A percentile compares a stretch with the other conserved stretches of the same genome.
Conservation (phyloP, 1,139 yeast genomes). For the Zygoascus meyerae region DNA sequence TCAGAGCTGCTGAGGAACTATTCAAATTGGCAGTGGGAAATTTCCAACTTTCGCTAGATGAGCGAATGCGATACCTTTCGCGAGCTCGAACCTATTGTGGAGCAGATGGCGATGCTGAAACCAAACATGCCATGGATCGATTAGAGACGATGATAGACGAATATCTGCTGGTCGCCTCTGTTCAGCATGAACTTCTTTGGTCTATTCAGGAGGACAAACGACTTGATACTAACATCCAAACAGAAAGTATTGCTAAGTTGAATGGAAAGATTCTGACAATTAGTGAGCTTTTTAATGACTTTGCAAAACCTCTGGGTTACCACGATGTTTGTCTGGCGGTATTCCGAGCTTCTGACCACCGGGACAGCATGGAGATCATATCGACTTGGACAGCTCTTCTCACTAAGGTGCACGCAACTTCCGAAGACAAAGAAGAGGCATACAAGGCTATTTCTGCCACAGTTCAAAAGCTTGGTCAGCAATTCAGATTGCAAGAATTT, state of each 20-base stretch:
- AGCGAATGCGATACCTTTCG: constrained; percentile 81
- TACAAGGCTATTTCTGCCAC: constrained; percentile 36
- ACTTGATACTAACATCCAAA: constrained; percentile 40
- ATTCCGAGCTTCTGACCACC: constrained; percentile 69
- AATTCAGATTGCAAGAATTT: constrained; percentile 52
- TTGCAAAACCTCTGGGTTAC: constrained; percentile 83
- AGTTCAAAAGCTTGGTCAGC: constrained; percentile 45
- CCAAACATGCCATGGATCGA: constrained; percentile 65
- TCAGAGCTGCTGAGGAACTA: constrained; percentile 77
- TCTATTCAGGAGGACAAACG: constrained; percentile 56
- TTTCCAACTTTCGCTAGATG: constrained; percentile 59
- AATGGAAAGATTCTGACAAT: constrained; percentile 63
- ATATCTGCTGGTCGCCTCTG: constrained; percentile 76
- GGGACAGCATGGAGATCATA: constrained; percentile 35
- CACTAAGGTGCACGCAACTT: constrained; percentile 22
- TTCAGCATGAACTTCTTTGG: constrained; percentile 75
- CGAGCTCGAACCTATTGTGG: constrained; percentile 92
- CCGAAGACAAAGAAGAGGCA: constrained; percentile 31
- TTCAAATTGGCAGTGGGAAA: constrained; percentile 61
- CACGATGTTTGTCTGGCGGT: constrained; percentile 73
- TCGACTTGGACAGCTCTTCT: constrained; percentile 35
- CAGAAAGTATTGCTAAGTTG: constrained; percentile 48
- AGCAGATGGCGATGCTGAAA: constrained; percentile 71
- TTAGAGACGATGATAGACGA: constrained; percentile 69
- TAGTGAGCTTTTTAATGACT: constrained; percentile 77